Base-by-base conservation (phyloP, 1,139 yeast species). In the Geotrichum carabidarum region DNA sequence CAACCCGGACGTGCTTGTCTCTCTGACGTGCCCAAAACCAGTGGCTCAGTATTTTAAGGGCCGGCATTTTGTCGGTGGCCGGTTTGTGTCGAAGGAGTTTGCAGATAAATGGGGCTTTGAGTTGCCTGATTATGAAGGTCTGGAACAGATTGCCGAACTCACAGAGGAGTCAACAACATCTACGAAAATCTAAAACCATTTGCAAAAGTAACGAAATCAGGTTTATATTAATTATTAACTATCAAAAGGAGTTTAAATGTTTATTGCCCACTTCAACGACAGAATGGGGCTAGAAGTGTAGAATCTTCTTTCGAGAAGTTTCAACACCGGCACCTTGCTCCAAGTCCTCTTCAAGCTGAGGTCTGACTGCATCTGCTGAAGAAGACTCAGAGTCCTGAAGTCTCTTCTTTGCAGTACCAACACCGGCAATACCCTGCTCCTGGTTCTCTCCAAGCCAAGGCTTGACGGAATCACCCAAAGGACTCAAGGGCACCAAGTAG, bases 1-100 rank as follows among this genome's bases (percentile, higher is more conserved):
- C 59, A 55, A 56, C 32, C 96, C 99, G 0, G 71, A 78, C 5
- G 81, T 82, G 62, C 74, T 93, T 55, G 82, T 93, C 8, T 86
- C 96, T 51, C 73, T 93, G 54, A 91, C 98, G 0, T 97, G 96
- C 0, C 99, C 99, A 4, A 93, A 93, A 66, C 95, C 95, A 0
- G 90, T 95, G 54, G 82, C 95, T 4, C 64, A 67, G 47, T 72
- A 70, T 58, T 79, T 87, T 59, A 62, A 60, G 8, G 74, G 74
- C 14, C 66, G 72, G 0, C 99, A 93, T 67, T 93, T 82, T 68
- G 77, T 91, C 43, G 99, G 99, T 0, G 99, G 99, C 1, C 73
- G 99, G 50, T 93, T 93, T 65, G 79, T 93, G 31, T 80, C 82
- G 47, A 66, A 70, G 11, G 73, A 72, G 15, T 78, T 93, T 62